phyloP scores from a whole-genome alignment of 805 yeast genomes.

The Schwanniomyces occidentalis region DNA sequence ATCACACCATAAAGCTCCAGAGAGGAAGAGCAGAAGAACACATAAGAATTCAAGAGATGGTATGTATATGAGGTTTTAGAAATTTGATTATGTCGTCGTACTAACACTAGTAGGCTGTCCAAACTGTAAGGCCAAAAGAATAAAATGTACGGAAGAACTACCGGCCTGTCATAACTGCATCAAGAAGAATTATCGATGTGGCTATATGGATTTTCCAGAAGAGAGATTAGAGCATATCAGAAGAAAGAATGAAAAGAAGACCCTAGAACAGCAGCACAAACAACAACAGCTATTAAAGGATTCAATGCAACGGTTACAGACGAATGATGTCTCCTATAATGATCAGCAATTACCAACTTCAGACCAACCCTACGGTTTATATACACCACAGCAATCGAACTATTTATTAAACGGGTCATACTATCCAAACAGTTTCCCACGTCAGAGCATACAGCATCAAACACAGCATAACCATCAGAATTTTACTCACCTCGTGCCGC shows the following conservation, averaged over 20 bases:
- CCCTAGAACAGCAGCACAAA: constrained; percentile 1
- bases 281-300: too few relatives aligned
- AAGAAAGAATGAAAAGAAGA: constrained; percentile 29
- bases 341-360: too few relatives aligned
- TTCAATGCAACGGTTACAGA: too few relatives aligned
- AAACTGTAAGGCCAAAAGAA: constrained; percentile 43
- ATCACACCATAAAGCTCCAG: constrained; percentile 11
- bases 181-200: constrained; percentile 39
- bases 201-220: constrained; percentile 41
- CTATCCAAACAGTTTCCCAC: too few relatives aligned
- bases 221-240: constrained; percentile 36
- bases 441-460: too few relatives aligned
- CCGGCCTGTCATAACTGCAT: constrained; percentile 42
- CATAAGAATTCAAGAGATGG: constrained; percentile 42
- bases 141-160: constrained; percentile 44
- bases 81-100: not conserved
- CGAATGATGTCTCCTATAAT: too few relatives aligned
- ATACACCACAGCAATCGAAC: too few relatives aligned
- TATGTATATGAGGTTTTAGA: constrained; percentile 10
- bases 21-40: constrained; percentile 34
- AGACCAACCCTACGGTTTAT: too few relatives aligned
- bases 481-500: not conserved
- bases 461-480: too few relatives aligned
- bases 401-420: too few relatives aligned
- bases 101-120: constrained; percentile 31